Evolutionary conservation across 2,329 filamentous ascomycete species (phyloP), one percentile per base, ranked within the genome.

Genomic region (Lachnum nothofagi): DNA sequence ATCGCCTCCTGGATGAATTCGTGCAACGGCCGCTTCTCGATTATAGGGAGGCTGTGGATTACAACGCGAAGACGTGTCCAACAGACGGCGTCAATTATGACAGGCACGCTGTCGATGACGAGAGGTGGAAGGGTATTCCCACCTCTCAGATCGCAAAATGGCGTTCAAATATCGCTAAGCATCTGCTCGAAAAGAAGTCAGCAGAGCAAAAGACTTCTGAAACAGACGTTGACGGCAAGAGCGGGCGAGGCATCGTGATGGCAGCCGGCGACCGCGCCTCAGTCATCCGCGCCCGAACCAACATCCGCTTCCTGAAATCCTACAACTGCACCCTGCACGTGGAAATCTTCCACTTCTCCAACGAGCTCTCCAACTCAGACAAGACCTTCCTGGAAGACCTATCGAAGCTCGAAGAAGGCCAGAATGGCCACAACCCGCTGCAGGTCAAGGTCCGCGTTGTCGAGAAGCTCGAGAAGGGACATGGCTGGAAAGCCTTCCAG

Each of bases 271-370:
- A 57, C 34, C 46, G 22, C 10, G 14, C 23, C 12, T 39, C 55
- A 22, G 34, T 45, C 2, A 38, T 54, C 10, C 53, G 55, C 23
- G 55, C 51, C 24, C 51, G 51, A 47, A 57, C 55, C 4, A 54
- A 47, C 24, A 51, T 56, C 31, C 37, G 49, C 7, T 42, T 57
- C 10, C 27, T 57, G 25, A 48, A 43, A 27, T 57, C 55, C 1
- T 57, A 57, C 25, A 57, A 56, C 27, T 57, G 51, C 42, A 56
- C 53, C 9, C 53, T 57, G 7, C 53, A 53, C 2, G 38, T 57
- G 8, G 55, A 57, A 20, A 57, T 57, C 37, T 57, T 57, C 29
- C 53, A 57, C 34, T 57, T 57, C 24, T 27, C 43, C 9, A 46
- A 41, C 23, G 55, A 57, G 34, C 43, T 57, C 8, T 44, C 52